These are phyloP conservation scores for Sindora glabra DNA, from an alignment of 306 rosid genomes.

Conservation along the genomic window DNA sequence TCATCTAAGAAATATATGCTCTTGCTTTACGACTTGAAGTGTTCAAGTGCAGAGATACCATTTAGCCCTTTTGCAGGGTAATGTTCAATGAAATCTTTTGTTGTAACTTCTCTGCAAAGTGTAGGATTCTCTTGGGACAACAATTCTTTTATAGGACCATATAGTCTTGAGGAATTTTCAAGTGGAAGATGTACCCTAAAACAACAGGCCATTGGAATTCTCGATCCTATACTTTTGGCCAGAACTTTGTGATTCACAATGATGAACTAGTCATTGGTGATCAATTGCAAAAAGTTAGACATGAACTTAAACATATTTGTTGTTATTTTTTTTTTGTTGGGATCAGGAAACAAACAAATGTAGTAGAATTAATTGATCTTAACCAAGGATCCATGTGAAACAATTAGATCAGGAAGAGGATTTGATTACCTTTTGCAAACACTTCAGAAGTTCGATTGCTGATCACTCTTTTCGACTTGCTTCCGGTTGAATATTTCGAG, in stretches of 20 bases:
- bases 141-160: slow-evolving; percentile 22
- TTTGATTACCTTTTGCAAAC: too few species aligned
- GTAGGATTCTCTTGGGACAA: slow-evolving; percentile 14
- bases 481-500: too few species aligned
- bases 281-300: slow-evolving; percentile 1
- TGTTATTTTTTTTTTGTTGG: too few species aligned
- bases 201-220: slow-evolving; percentile 20
- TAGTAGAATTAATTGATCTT: too few species aligned
- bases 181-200: not conserved
- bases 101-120: not conserved
- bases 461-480: too few species aligned
- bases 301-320: too few species aligned
- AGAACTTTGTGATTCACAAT: slow-evolving; percentile 17
- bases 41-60: not conserved
- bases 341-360: too few species aligned
- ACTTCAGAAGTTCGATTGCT: too few species aligned
- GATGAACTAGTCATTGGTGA: slow-evolving; percentile 25
- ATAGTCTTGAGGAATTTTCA: not conserved
- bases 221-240: not conserved
- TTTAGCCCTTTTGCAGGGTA: not conserved
- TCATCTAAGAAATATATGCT: too few species aligned
- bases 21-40: not conserved
- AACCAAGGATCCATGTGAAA: too few species aligned
- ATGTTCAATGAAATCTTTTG: not conserved
- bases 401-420: too few species aligned